A percentile compares a stretch with the other conserved stretches of the same genome.
These are phyloP conservation scores for Rosa lucieae DNA, from an alignment of 306 rosid genomes.

Conservation along the genomic window DNA sequence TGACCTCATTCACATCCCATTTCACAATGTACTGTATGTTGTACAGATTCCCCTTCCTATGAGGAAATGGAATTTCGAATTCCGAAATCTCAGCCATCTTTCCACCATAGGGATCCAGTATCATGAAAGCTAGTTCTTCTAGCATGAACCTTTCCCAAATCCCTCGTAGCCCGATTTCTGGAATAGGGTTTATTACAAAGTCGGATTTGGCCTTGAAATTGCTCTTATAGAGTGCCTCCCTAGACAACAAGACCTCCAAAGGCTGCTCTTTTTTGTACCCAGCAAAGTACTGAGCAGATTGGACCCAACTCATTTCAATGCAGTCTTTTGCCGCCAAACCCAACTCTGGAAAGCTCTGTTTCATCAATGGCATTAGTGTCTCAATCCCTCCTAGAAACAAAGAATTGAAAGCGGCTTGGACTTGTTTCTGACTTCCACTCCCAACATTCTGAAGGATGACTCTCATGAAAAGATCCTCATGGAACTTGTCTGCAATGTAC, in stretches of 20 bases:
- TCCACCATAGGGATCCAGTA: slow-evolving; percentile 57
- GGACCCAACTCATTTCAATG: slow-evolving; percentile 58
- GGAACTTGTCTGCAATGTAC: slow-evolving; percentile 23
- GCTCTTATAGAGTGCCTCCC: slow-evolving; percentile 34
- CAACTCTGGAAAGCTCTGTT: slow-evolving; percentile 48
- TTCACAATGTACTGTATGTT: slow-evolving; percentile 49
- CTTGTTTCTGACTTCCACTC: slow-evolving; percentile 16
- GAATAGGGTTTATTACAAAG: slow-evolving; percentile 43
- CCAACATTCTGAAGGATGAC: slow-evolving; percentile 37
- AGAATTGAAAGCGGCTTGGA: slow-evolving; percentile 32
- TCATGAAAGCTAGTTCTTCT: slow-evolving; percentile 41
- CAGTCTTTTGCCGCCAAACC: slow-evolving; percentile 53
- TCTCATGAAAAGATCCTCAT: slow-evolving; percentile 59
- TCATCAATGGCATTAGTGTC: slow-evolving; percentile 38
- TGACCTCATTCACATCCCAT: slow-evolving; percentile 37
- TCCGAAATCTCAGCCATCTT: slow-evolving; percentile 50
- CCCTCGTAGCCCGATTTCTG: slow-evolving; percentile 38
- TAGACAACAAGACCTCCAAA: slow-evolving; percentile 41
- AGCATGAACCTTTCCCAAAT: slow-evolving; percentile 47
- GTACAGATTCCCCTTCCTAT: slow-evolving; percentile 49
- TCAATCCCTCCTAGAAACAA: slow-evolving; percentile 46
- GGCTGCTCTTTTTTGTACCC: slow-evolving; percentile 35
- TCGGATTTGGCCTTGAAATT: slow-evolving; percentile 64
- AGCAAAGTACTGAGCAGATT: slow-evolving; percentile 38
- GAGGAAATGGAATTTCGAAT: slow-evolving; percentile 52